These are phyloP conservation scores for Gillenia trifoliata DNA, from an alignment of 306 rosid genomes.

Conservation along the genomic window DNA sequence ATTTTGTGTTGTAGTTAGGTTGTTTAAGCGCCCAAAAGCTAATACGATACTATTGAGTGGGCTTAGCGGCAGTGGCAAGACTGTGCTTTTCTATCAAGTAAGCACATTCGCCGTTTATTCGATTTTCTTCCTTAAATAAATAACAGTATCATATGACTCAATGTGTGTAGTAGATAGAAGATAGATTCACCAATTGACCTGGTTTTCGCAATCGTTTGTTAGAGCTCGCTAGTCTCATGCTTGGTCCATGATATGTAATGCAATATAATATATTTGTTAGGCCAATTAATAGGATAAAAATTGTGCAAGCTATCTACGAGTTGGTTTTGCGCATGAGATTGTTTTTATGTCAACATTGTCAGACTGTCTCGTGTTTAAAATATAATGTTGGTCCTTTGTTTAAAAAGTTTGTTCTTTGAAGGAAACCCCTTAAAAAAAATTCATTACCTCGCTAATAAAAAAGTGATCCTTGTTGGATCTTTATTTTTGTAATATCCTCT, in stretches of 20 bases:
- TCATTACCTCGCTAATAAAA: too few species aligned
- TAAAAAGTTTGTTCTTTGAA: too few species aligned
- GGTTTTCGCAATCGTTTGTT: too few species aligned
- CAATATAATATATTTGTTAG: too few species aligned
- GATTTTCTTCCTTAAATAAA: not conserved
- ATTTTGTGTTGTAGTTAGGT: slow-evolving; percentile 45
- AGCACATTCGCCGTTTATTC: not conserved
- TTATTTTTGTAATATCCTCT: too few species aligned
- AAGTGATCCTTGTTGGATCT: too few species aligned
- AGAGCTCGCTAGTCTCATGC: too few species aligned
- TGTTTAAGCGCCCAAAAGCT: slow-evolving; percentile 61
- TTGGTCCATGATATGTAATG: too few species aligned
- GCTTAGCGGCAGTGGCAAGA: slow-evolving; percentile 79
- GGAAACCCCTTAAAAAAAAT: too few species aligned
- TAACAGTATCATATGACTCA: too few species aligned
- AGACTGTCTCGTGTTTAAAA: not conserved
- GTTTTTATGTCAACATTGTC: not conserved
- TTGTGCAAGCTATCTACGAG: not conserved
- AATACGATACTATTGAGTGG: slow-evolving; percentile 73
- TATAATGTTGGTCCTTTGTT: not conserved
- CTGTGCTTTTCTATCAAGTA: slow-evolving; percentile 79
- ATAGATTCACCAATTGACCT: too few species aligned
- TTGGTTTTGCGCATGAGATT: not conserved
- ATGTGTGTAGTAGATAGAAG: not conserved
- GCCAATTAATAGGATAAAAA: not conserved